phyloP scores from a whole-genome alignment of 257 asterid genomes.

The Nicotiana paniculata region DNA sequence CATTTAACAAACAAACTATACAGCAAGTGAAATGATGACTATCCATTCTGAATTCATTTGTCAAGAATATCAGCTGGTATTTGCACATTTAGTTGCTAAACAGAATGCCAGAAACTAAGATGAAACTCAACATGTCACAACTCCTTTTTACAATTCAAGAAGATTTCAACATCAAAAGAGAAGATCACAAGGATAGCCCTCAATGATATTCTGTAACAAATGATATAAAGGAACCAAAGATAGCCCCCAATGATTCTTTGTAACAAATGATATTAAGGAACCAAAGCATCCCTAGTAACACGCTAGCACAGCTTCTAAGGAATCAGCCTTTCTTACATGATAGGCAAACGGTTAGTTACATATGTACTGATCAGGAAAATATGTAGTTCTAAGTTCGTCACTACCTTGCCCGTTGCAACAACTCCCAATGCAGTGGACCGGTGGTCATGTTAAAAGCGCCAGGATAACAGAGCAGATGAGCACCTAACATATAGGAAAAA shows the following conservation, averaged over 20 bases:
- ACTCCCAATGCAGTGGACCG: conserved; percentile 91
- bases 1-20: background rate
- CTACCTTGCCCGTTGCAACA: conserved; percentile 87
- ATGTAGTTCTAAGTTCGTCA: background rate
- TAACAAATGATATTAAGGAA: too few relatives aligned
- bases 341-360: background rate
- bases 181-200: background rate
- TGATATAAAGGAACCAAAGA: background rate
- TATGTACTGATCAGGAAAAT: background rate
- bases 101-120: background rate
- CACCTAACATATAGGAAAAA: conserved; percentile 43
- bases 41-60: background rate
- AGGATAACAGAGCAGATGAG: conserved; percentile 86
- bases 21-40: background rate
- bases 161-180: background rate
- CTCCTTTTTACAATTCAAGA: background rate
- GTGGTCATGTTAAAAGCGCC: conserved; percentile 97
- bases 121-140: background rate
- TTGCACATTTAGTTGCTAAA: background rate
- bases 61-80: background rate
- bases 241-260: too few relatives aligned
- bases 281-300: background rate
- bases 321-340: background rate
- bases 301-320: background rate
- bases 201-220: background rate